Base-by-base conservation (phyloP, 140 eudicot genomes). In the Flaveria floridana region DNA sequence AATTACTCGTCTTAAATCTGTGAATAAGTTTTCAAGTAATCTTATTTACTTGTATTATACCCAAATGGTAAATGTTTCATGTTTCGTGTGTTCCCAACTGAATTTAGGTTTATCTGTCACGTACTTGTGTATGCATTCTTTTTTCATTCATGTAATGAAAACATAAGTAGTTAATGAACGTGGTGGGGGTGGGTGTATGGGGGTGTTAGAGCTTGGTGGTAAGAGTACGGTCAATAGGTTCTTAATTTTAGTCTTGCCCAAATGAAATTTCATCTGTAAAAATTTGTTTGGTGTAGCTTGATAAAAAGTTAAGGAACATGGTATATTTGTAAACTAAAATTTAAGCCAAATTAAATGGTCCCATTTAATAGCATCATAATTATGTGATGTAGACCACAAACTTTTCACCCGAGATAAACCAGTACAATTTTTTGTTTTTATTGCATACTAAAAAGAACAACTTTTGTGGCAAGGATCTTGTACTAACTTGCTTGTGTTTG, bases 261-360 rank as follows among this genome's bases (percentile, higher is more conserved):
- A 3, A 28, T 28, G 37, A 28, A 28, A 28, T 28, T 28, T 28
- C 37, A 28, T 28, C 37, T 28, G 37, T 28, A 28, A 28, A 28
- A 28, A 3, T 0, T 28, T 28, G 1, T 25, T 3, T 3, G 37
- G 37, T 28, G 37, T 28, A 28, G 37, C 37, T 28, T 28, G 6
- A 28, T 28, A 28, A 28, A 28, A 3, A 28, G 37, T 28, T 28
- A 28, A 28, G 37, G 48, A 42, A 42, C 48, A 6, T 42, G 9
- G 48, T 42, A 42, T 10, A 2, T 6, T 6, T 67, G 66, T 25
- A 19, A 67, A 30, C 13, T 46, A 52, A 63, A 7, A n/a, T 59
- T 21, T 13, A 67, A 74, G 30, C 72, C 58, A 37, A 23, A 55
- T 48, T 28, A 61, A 6, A 62, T 48, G 77, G 82, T 78, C 82